These are phyloP conservation scores for Ustilago cynodontis DNA, from an alignment of 1,284 basidiomycete genomes.

Conservation along the genomic window DNA sequence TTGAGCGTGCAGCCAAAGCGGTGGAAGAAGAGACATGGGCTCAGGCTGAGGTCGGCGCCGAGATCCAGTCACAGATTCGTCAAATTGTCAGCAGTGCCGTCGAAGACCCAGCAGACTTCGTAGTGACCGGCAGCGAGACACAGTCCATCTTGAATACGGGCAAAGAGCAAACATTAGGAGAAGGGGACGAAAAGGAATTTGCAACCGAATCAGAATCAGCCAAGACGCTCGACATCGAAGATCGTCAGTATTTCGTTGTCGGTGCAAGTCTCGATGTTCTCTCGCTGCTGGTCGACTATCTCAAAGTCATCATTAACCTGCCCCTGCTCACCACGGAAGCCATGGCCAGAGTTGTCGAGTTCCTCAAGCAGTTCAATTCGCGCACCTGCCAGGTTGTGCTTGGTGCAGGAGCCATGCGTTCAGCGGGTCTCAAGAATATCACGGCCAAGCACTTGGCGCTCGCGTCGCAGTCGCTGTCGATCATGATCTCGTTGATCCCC, in stretches of 20 bases:
- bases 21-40: slow-evolving; percentile 93
- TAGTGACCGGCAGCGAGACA: slow-evolving; percentile 33
- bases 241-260: slow-evolving; percentile 76
- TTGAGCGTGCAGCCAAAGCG: slow-evolving; percentile 84
- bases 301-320: slow-evolving; percentile 88
- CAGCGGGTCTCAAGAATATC: slow-evolving; percentile 96
- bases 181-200: slow-evolving; percentile 2
- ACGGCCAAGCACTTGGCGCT: slow-evolving; percentile 94
- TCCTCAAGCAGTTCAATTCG: slow-evolving; percentile 91
- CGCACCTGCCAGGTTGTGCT: slow-evolving; percentile 97
- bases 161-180: background rate
- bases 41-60: slow-evolving; percentile 79
- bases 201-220: background rate
- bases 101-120: slow-evolving; percentile 78
- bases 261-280: slow-evolving; percentile 83
- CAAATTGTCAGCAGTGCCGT: slow-evolving; percentile 85
- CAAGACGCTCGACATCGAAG: slow-evolving; percentile 86
- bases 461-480: slow-evolving; percentile 92
- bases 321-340: slow-evolving; percentile 90
- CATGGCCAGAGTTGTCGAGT: slow-evolving; percentile 93
- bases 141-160: background rate
- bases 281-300: slow-evolving; percentile 83
- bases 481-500: slow-evolving; percentile 94
- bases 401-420: slow-evolving; percentile 97
- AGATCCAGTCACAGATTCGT: slow-evolving; percentile 80